Base-by-base conservation (phyloP, 768 basidiomycete species). In the Suillus americanus region DNA sequence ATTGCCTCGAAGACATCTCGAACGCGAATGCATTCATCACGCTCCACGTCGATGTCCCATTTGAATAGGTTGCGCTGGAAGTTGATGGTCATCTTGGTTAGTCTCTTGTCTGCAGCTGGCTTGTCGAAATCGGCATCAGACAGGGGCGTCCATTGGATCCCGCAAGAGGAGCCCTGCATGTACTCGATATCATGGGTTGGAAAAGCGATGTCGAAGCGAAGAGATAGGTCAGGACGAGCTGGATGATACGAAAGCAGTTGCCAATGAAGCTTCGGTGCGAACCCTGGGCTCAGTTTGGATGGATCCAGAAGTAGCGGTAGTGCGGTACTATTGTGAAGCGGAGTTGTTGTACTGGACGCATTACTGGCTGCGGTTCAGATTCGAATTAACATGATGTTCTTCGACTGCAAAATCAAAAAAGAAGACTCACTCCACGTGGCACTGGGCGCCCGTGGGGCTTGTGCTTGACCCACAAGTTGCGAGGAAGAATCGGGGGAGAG, bases 1-100 rank as follows among this genome's bases (percentile, higher is more conserved):
- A 90, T 87, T 7, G 81, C 83, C 60, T 81, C 73, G 70, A 89
- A 86, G 37, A 90, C 80, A 61, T 90, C 88, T 18, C 83, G 78
- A 68, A 86, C 83, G 12, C 82, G 75, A 64, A 89, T 77, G 12
- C 83, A 82, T 51, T 72, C 73, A 18, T 75, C 57, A 53, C 81
- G 78, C 53, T 79, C 76, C 62, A 86, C 79, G 61, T 80, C 64
- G 41, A 86, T 75, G 6, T 74, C 74, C 79, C 79, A 80, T 30
- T 70, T 67, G 23, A 78, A 68, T 77, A 76, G 40, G 69, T 71
- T 16, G 64, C 50, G 60, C 38, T 73, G 72, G 66, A 83, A 83
- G 20, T 75, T 66, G 70, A 89, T 83, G 64, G 75, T 72, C 80
- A 88, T 86, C 61, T 84, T 80, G 5, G 77, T 80, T 57, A 86